Evolutionary conservation across 73 alveolate species (phyloP).

Genomic region (Paramecium tetraurelia): DNA sequence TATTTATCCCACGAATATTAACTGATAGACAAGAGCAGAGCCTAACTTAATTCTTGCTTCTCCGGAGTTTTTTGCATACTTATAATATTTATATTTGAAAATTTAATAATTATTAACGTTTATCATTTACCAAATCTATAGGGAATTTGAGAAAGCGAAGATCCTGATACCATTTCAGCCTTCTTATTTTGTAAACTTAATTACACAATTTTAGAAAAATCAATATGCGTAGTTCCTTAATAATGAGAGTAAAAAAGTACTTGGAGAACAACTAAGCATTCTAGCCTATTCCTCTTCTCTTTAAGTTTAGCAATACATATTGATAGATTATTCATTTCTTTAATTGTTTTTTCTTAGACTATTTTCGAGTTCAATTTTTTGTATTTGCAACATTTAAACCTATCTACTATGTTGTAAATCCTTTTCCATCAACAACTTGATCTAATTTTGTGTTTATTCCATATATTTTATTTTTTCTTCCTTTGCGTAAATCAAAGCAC

Average conservation of each 20-base stretch:
- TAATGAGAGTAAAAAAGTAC: background rate
- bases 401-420: background rate
- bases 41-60: slow-evolving; percentile 35
- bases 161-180: slow-evolving; percentile 28
- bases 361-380: background rate
- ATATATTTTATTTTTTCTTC: background rate
- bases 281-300: background rate
- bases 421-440: background rate
- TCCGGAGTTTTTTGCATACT: slow-evolving; percentile 13
- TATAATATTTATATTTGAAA: slow-evolving; percentile 1
- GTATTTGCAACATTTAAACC: background rate
- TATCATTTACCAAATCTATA: slow-evolving; percentile 39
- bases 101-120: slow-evolving; percentile 2
- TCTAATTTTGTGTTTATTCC: background rate
- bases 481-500: background rate
- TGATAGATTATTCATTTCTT: background rate
- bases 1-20: slow-evolving; percentile 45
- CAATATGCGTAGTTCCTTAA: background rate
- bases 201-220: background rate
- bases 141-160: background rate
- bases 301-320: background rate
- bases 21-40: background rate
- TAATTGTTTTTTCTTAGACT: background rate
- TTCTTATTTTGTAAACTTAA: background rate
- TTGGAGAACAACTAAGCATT: slow-evolving; percentile 2